Conservation (phyloP, 768 basidiomycete species). For the Saitozyma sp. region DNA sequence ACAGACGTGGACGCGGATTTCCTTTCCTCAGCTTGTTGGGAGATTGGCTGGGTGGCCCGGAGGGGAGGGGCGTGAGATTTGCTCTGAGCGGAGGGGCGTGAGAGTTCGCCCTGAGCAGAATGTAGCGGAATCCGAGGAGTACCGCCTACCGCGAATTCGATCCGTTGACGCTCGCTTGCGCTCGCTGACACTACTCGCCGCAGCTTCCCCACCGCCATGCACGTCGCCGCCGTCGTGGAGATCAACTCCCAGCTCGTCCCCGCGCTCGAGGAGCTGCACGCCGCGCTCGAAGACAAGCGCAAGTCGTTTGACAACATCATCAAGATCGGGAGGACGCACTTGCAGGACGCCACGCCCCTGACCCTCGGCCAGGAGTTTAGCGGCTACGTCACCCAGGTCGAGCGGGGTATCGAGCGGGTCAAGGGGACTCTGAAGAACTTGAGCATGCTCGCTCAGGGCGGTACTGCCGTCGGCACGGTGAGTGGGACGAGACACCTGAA, state of each 20-base stretch:
- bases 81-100: no score
- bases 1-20: background rate
- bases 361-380: conserved; percentile 99
- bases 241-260: conserved; percentile 77
- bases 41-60: no score
- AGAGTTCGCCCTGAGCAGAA: no score
- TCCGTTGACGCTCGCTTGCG: background rate
- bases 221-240: conserved; percentile 91
- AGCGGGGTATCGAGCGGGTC: conserved; percentile 83
- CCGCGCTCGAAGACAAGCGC: conserved; percentile 78
- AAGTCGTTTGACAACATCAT: conserved; percentile 86
- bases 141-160: background rate
- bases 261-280: conserved; percentile 76
- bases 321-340: conserved; percentile 96
- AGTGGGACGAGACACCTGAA: conserved; percentile 42
- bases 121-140: background rate
- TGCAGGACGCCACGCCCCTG: conserved; percentile 94
- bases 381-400: conserved; percentile 92
- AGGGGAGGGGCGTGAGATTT: no score
- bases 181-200: background rate
- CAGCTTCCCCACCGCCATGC: conserved; percentile 99
- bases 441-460: conserved; percentile 90
- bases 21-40: background rate
- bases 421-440: conserved; percentile 79
- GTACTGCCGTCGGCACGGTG: conserved; percentile 97